A percentile compares a stretch with the other conserved stretches of the same genome.
These are phyloP conservation scores for Tulasnella sp. DNA, from an alignment of 768 basidiomycete genomes.

Conservation along the genomic window DNA sequence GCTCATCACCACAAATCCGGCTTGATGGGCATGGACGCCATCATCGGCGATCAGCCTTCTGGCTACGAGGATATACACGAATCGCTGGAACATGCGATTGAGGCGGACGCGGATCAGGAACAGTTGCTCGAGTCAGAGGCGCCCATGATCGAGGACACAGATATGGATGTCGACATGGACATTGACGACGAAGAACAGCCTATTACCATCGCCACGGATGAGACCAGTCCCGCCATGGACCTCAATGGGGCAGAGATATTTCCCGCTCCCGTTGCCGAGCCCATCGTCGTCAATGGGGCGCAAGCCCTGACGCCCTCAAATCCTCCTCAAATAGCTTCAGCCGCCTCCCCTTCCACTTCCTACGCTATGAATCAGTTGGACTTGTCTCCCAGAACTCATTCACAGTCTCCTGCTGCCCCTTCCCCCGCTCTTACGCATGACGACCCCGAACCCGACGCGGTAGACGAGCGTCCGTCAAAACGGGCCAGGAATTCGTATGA, in stretches of 20 bases:
- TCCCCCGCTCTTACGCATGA: not conserved
- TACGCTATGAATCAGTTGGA: no score
- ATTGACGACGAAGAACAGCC: not conserved
- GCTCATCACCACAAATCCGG: not conserved
- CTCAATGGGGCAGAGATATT: not conserved
- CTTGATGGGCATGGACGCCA: not conserved
- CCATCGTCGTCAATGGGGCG: not conserved
- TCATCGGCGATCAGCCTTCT: not conserved
- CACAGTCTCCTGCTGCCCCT: not conserved
- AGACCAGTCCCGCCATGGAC: not conserved
- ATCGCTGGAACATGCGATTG: not conserved
- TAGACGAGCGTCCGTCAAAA: constrained; percentile 71
- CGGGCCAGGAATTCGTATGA: constrained; percentile 66
- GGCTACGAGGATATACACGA: not conserved
- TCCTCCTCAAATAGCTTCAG: no score
- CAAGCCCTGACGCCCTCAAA: not conserved
- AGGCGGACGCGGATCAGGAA: not conserved
- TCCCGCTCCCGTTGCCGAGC: not conserved
- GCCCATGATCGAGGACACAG: not conserved
- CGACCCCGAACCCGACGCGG: constrained; percentile 18
- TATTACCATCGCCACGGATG: not conserved
- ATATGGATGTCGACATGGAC: not conserved
- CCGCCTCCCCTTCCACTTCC: no score
- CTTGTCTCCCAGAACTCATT: no score
- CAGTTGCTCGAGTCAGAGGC: not conserved